Base-by-base conservation (phyloP, 2,329 filamentous ascomycete species). In the Allantophomopsis lycopodina region DNA sequence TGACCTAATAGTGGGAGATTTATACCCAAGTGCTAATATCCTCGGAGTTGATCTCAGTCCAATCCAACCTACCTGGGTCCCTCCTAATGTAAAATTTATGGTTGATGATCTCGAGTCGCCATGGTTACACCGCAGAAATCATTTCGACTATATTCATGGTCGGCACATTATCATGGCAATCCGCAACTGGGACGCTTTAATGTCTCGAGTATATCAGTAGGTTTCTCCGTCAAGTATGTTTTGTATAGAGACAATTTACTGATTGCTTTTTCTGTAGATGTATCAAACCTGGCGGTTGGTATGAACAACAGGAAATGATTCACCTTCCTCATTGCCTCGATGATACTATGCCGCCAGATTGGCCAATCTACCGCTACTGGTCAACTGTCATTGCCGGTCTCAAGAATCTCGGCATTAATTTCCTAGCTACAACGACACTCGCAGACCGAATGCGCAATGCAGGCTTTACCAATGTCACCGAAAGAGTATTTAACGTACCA, bases 41-140 rank as follows among this genome's bases (percentile, higher is more conserved):
- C 50, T 60, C 3, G 63, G 62, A 2, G 57, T 63, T 3, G 62
- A 65, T 44, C 50, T 65, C n/a, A 61, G 59, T 20, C 62, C 62
- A 0, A 64, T 64, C 3, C 61, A 64, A 21, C 59, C 61, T 39
- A 28, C 36, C n/a, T 35, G 53, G 40, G 54, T 74, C 8, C 72
- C 71, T 4, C 66, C 70, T 2, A 76, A 76, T 46, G 63, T 72
- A 17, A 60, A 62, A 23, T 76, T 74, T 46, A 59, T 71, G 49
- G 63, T 77, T 7, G 73, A 77, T 41, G 73, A 78, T 46, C 62
- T 69, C 28, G 72, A 76, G 50, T 63, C 62, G 42, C 60, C 63
- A 3, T 78, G 73, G 73, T 54, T 71, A 16, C 63, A 71, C 42
- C 37, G 38, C 8, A 28, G 12, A 11, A 40, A 44, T n/a, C 16